Conservation (phyloP, 2,329 filamentous ascomycete genomes). For the Macroventuria anomochaeta region DNA sequence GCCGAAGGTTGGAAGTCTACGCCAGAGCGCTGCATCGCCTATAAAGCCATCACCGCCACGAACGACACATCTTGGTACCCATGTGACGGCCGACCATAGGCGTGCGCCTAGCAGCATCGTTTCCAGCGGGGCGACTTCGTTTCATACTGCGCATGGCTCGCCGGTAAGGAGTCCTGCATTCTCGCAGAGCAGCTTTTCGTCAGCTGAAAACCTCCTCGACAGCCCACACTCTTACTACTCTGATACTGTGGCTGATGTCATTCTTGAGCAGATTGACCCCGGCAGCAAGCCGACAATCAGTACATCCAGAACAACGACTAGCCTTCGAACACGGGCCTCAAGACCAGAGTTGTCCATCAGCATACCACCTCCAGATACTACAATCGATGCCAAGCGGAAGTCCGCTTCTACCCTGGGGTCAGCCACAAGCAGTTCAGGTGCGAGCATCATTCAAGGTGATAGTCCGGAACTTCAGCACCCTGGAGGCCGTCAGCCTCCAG, state of each 20-base stretch:
- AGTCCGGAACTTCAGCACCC: not conserved
- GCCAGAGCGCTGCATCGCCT: conserved; percentile 19
- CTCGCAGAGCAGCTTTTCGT: conserved; percentile 29
- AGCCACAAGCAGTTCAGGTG: conserved; percentile 15
- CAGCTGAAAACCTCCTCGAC: conserved; percentile 23
- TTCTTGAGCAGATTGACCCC: conserved; percentile 16
- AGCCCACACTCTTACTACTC: conserved; percentile 1
- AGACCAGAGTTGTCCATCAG: conserved; percentile 30
- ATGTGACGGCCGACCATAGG: conserved; percentile 7
- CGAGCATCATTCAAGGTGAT: not conserved
- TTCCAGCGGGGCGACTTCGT: conserved; percentile 31
- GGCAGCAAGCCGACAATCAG: not conserved
- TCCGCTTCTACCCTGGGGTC: conserved; percentile 12
- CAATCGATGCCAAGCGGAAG: conserved; percentile 4
- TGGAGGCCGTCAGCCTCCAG: not conserved
- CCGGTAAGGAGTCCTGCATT: conserved; percentile 38
- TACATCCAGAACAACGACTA: not conserved
- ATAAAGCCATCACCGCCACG: conserved; percentile 30
- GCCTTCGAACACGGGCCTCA: conserved; percentile 1
- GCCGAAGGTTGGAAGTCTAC: conserved; percentile 18
- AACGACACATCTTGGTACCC: not conserved
- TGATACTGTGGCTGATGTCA: conserved; percentile 26
- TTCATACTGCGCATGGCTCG: conserved; percentile 32
- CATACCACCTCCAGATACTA: conserved; percentile 16
- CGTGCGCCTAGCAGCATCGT: conserved; percentile 26